Evolutionary conservation across 768 basidiomycete genomes (phyloP).

Genomic region (Russula griseocarnosa): DNA sequence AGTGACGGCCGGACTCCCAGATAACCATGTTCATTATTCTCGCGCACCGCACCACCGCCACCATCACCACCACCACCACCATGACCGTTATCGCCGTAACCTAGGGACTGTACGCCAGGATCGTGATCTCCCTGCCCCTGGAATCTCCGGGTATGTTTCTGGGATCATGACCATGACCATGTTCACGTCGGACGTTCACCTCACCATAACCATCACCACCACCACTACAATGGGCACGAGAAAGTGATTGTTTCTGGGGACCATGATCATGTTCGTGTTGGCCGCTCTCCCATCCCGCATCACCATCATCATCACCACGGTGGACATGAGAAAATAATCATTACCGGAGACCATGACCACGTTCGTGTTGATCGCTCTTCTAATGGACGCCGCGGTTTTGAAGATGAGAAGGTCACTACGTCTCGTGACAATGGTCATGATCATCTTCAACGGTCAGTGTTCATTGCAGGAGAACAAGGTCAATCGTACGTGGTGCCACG

Average conservation of each 20-base stretch:
- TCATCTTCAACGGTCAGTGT: slow-evolving; percentile 25
- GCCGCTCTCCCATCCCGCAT: slow-evolving; percentile 7
- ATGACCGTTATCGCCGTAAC: no score
- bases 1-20: neutral
- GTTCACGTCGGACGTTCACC: no score
- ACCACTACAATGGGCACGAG: no score
- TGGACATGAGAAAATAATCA: slow-evolving; percentile 11
- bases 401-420: slow-evolving; percentile 29
- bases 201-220: no score
- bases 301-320: slow-evolving; percentile 14
- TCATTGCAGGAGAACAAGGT: slow-evolving; percentile 28
- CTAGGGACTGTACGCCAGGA: no score
- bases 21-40: slow-evolving; percentile 3
- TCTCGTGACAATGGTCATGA: slow-evolving; percentile 30
- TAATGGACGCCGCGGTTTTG: slow-evolving; percentile 12
- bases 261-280: slow-evolving; percentile 22
- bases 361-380: slow-evolving; percentile 17
- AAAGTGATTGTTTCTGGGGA: slow-evolving; percentile 20
- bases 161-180: no score
- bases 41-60: slow-evolving; percentile 13
- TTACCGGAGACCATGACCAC: slow-evolving; percentile 24
- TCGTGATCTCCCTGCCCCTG: no score
- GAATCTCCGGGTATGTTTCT: no score
- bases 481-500: slow-evolving; percentile 26
- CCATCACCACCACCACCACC: slow-evolving; percentile 25